Base-by-base conservation (phyloP, 768 basidiomycete species). In the Dioszegia crocea region DNA sequence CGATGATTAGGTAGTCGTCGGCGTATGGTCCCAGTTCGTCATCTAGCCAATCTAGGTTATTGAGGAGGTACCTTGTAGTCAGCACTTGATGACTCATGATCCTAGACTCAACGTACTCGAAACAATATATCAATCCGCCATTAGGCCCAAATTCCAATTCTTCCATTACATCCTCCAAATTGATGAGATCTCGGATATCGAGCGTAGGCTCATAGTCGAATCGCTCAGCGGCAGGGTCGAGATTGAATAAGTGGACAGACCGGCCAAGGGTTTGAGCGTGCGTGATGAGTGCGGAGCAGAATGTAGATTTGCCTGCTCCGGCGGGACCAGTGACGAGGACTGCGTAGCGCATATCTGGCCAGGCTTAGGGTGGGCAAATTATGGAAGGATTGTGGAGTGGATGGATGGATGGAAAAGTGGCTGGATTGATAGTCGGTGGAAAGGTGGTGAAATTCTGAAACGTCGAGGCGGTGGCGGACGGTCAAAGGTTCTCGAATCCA, bases 41-140 rank as follows among this genome's bases (percentile, higher is more conserved):
- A 67, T 96, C 89, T 29, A 98, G 81, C 96, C 96, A 99, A 77
- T 98, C 96, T 80, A 99, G 88, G 71, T 99, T 96, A 74, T 98
- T 85, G 65, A 96, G 78, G 54, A 99, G 82, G 81, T 98, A 98
- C 77, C 96, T 99, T 17, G 12, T 29, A n/a, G 31, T 50, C 57
- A 49, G 48, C 57, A 41, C 11, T 8, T 9, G 4, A 12, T 48
- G n/a, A n/a, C n/a, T n/a, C n/a, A n/a, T n/a, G n/a, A n/a, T 29
- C 26, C 9, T 6, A n/a, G 31, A 40, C 16, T 59, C 9, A 9
- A 38, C 91, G 86, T 83, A 98, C 96, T 99, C 96, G 78, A 99
- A 99, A 80, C 96, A 98, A 75, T 97, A 97, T 57, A 99, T 85
- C 52, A 99, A 81, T 3, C 93, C 96, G 10, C 96, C 96, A 69